Evolutionary conservation across 1,139 yeast species (phyloP), one percentile per base, ranked within the genome.

Genomic region (Lodderomyces elongisporus): DNA sequence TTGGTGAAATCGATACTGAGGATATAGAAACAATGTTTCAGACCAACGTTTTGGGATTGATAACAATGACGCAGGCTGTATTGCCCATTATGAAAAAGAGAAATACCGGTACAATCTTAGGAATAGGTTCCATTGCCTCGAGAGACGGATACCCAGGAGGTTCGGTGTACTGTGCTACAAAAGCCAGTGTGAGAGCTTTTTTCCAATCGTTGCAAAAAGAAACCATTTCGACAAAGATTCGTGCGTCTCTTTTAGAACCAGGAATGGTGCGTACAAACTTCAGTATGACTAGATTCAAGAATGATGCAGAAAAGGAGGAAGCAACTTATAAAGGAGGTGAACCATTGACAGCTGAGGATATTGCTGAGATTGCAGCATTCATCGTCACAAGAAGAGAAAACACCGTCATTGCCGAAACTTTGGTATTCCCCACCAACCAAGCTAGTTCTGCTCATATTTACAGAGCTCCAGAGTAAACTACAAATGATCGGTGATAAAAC

Each of bases 31-130:
- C 72, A 25, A 80, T 82, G 81, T 69, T 79, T 51, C 68, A 74
- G 44, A 84, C 93, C 36, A 84, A 84, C 50, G 89, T 84, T 2
- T 45, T 80, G 33, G 94, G 91, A 1, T 61, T 83, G 48, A 78
- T 84, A 42, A 70, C 76, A 17, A 56, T 84, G 45, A 83, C 93
- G 3, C 89, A 84, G 52, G 75, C 75, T 3, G 60, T 78, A 13
- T 49, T 82, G 32, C 84, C 85, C 15, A 63, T 66, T 25, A 75
- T 85, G 64, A 75, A 77, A 54, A 74, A 63, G 33, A 66, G 69
- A 37, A 62, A 70, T 44, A 43, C 52, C 17, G 77, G 77, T 39
- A 74, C 66, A 42, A 66, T 70, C 39, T 68, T 70, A 28, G 70
- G 68, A 45, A 52, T 71, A 37, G 75, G 77, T 13, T 66, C 74